Evolutionary conservation across 2,329 filamentous ascomycete species (phyloP).

Genomic region (Monosporascus sp.): DNA sequence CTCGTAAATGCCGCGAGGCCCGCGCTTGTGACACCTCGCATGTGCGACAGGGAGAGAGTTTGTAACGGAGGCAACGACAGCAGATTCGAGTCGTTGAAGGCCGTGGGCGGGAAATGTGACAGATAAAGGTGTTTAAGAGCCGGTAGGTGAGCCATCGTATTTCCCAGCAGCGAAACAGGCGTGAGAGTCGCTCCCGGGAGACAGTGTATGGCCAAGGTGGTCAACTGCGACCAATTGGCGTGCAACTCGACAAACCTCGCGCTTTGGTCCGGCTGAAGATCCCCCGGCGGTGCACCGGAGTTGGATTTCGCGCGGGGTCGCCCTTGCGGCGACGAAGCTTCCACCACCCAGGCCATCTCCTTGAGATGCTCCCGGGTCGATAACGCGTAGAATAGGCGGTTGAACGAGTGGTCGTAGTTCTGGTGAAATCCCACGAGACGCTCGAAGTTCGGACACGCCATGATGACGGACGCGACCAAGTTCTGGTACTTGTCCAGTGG

Average conservation of each 20-base stretch:
- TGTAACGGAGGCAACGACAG: conserved; percentile 49
- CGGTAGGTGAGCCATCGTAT: conserved; percentile 46
- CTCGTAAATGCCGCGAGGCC: conserved; percentile 55
- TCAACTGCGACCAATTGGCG: conserved; percentile 49
- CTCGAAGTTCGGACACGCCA: conserved; percentile 62
- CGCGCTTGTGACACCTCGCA: conserved; percentile 49
- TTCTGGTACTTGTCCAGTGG: conserved; percentile 49
- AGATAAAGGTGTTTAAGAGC: conserved; percentile 55
- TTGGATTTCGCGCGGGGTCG: conserved; percentile 27
- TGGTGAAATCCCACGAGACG: conserved; percentile 49
- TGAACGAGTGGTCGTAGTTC: conserved; percentile 51
- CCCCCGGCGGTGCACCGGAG: conserved; percentile 26
- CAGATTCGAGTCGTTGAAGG: conserved; percentile 53
- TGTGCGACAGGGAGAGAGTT: conserved; percentile 50
- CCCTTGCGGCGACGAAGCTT: conserved; percentile 32
- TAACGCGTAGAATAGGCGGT: conserved; percentile 53
- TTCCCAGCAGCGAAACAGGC: conserved; percentile 46
- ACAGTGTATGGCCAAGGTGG: conserved; percentile 54
- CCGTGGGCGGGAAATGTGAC: conserved; percentile 48
- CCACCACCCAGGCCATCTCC: conserved; percentile 56
- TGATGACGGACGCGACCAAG: conserved; percentile 54
- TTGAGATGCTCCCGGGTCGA: conserved; percentile 51
- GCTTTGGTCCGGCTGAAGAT: conserved; percentile 37
- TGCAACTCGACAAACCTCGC: conserved; percentile 47
- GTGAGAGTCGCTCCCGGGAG: conserved; percentile 49